Conservation (phyloP, 2,329 filamentous ascomycete genomes). For the Fusarium hainanense region DNA sequence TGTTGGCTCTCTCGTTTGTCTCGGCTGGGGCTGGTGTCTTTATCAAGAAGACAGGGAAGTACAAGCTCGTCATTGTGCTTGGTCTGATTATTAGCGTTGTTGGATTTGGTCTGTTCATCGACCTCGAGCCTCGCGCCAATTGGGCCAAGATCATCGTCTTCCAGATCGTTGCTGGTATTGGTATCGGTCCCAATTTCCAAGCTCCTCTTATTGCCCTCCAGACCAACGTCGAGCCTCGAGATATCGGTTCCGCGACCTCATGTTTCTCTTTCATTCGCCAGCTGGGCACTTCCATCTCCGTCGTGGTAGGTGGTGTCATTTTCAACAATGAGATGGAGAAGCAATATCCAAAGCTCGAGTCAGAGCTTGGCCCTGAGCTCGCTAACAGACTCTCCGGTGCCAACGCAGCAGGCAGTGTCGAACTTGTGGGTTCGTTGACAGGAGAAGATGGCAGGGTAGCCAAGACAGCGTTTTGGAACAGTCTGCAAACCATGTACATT, state of each 20-base stretch:
- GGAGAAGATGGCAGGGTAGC: slow-evolving; percentile 57
- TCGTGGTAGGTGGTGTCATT: slow-evolving; percentile 81
- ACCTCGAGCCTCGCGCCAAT: slow-evolving; percentile 66
- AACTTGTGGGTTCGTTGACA: slow-evolving; percentile 64
- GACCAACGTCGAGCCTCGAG: slow-evolving; percentile 67
- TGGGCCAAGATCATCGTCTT: slow-evolving; percentile 69
- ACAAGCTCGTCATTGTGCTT: slow-evolving; percentile 68
- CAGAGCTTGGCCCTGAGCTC: slow-evolving; percentile 61
- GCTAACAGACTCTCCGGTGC: slow-evolving; percentile 67
- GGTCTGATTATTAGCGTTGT: slow-evolving; percentile 70
- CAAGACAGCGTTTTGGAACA: slow-evolving; percentile 60
- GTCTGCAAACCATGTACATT: slow-evolving; percentile 67
- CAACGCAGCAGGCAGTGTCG: slow-evolving; percentile 70
- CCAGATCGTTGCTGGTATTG: slow-evolving; percentile 72
- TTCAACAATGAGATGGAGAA: slow-evolving; percentile 80
- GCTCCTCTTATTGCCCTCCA: slow-evolving; percentile 75
- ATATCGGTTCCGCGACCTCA: slow-evolving; percentile 75
- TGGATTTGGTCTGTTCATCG: slow-evolving; percentile 72
- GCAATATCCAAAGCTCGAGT: slow-evolving; percentile 60
- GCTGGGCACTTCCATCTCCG: slow-evolving; percentile 73
- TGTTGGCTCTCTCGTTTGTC: slow-evolving; percentile 72
- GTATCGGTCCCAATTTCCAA: slow-evolving; percentile 76
- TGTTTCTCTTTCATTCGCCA: slow-evolving; percentile 76
- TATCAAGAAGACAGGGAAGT: slow-evolving; percentile 73
- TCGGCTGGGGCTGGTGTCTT: slow-evolving; percentile 68